Percentiles rank a stretch among this genome's conserved stretches.
Evolutionary conservation across 2,329 filamentous ascomycete genomes (phyloP).

Genomic region (Graphiopsis chlorocephala): DNA sequence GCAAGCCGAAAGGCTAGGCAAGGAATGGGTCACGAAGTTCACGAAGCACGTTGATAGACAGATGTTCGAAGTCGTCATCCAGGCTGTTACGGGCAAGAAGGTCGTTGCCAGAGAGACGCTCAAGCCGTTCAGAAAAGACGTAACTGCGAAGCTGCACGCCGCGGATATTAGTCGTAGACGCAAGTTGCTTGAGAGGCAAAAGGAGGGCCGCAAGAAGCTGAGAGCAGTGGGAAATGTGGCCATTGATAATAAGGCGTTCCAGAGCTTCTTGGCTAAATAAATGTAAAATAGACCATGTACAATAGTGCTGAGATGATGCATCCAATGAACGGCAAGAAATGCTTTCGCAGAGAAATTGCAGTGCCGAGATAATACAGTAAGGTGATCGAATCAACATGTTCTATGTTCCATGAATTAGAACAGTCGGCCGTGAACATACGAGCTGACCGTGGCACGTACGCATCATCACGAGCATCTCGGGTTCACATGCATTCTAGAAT

Average conservation of each 20-base stretch:
- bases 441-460: too few species aligned
- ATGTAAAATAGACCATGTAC: background rate
- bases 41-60: constrained; percentile 95
- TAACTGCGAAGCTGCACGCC: constrained; percentile 87
- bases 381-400: too few species aligned
- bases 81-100: constrained; percentile 77
- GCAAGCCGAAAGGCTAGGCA: constrained; percentile 76
- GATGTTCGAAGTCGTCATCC: constrained; percentile 96
- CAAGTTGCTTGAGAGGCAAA: constrained; percentile 94
- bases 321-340: too few species aligned
- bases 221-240: constrained; percentile 80
- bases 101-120: constrained; percentile 91
- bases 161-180: constrained; percentile 77
- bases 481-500: too few species aligned
- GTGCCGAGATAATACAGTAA: too few species aligned
- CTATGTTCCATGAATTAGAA: too few species aligned
- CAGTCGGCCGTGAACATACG: too few species aligned
- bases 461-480: too few species aligned
- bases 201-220: constrained; percentile 87
- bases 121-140: constrained; percentile 95
- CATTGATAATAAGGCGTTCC: constrained; percentile 95
- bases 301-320: background rate
- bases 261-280: constrained; percentile 86
- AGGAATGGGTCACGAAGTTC: constrained; percentile 91
- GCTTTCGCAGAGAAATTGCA: too few species aligned